phyloP scores from a whole-genome alignment of 2,329 filamentous ascomycete genomes.

The Fusarium annulatum region DNA sequence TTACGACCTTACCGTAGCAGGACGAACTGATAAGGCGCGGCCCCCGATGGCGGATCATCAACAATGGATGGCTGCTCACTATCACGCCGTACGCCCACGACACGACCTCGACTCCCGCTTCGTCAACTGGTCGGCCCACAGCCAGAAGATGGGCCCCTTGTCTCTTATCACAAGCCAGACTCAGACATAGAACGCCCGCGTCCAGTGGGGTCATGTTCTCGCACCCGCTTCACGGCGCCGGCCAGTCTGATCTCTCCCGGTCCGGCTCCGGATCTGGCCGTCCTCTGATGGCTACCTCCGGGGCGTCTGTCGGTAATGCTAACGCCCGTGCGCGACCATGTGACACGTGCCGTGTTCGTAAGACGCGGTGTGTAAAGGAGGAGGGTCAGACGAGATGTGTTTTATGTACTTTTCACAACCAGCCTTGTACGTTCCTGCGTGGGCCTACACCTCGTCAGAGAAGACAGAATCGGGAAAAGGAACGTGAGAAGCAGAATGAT shows the following conservation, averaged over 20 bases:
- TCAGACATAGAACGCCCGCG: constrained; percentile 15
- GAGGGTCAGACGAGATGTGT: constrained; percentile 69
- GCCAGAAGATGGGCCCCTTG: constrained; percentile 39
- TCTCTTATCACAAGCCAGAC: constrained; percentile 42
- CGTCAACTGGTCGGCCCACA: constrained; percentile 28
- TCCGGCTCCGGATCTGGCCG: constrained; percentile 17
- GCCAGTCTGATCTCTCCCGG: constrained; percentile 29
- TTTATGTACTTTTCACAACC: constrained; percentile 73
- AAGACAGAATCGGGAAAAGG: constrained; percentile 39
- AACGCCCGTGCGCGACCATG: constrained; percentile 58
- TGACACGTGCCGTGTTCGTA: constrained; percentile 73
- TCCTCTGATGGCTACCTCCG: constrained; percentile 7
- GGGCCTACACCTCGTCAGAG: constrained; percentile 50
- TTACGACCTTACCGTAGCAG: constrained; percentile 8
- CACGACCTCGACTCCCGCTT: constrained; percentile 7
- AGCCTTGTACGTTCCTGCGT: constrained; percentile 73
- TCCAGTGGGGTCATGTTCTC: constrained; percentile 41
- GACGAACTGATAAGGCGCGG: constrained; percentile 20
- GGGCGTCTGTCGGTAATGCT: constrained; percentile 14
- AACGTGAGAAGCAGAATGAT: constrained; percentile 29
- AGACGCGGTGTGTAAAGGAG: constrained; percentile 73
- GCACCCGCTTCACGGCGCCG: constrained; percentile 36
- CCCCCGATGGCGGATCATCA: constrained; percentile 18
- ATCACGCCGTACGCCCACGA: constrained; percentile 17
- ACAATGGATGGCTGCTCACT: background rate